Percentiles rank a stretch among this genome's conserved stretches.
Evolutionary conservation across 2,329 filamentous ascomycete species (phyloP).

Genomic region (Orbilia blumenaviensis): DNA sequence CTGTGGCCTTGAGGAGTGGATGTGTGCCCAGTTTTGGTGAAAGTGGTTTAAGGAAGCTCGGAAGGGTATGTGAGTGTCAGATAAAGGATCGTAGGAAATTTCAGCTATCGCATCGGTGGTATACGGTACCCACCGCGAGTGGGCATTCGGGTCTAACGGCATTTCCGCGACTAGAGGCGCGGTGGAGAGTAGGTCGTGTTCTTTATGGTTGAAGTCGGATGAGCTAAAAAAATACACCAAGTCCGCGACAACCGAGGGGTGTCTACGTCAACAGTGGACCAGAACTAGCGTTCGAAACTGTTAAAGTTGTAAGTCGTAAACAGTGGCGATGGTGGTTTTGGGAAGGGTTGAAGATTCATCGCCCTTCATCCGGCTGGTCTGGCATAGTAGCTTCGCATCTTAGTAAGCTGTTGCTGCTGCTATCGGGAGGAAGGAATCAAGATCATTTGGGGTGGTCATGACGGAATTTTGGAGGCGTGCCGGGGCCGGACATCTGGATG

Average conservation of each 20-base stretch:
- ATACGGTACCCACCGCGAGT: slow-evolving; percentile 56
- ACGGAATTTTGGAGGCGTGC: slow-evolving; percentile 27
- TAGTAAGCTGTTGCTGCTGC: slow-evolving; percentile 7
- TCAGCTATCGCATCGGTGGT: slow-evolving; percentile 55
- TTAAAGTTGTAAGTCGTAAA: neutral
- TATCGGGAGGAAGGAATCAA: neutral
- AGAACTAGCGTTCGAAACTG: neutral
- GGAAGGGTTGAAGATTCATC: neutral
- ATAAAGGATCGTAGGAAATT: slow-evolving; percentile 56
- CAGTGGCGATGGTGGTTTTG: neutral
- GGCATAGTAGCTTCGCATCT: slow-evolving; percentile 18
- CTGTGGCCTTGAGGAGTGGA: slow-evolving; percentile 87
- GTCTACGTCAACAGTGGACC: neutral
- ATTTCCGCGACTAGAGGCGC: slow-evolving; percentile 2
- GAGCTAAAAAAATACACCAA: neutral
- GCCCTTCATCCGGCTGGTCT: slow-evolving; percentile 32
- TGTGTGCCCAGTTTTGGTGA: slow-evolving; percentile 94
- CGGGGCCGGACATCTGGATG: slow-evolving; percentile 9
- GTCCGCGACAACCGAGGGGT: neutral
- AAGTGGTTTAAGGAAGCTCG: slow-evolving; percentile 75
- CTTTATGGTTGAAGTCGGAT: neutral
- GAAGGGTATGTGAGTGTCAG: slow-evolving; percentile 70
- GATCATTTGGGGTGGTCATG: slow-evolving; percentile 53
- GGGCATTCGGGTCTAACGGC: slow-evolving; percentile 58
- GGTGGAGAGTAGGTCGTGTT: neutral